Evolutionary conservation across 1,139 yeast genomes (phyloP), one percentile per base, ranked within the genome.

Genomic region (Yamadazyma sp.): DNA sequence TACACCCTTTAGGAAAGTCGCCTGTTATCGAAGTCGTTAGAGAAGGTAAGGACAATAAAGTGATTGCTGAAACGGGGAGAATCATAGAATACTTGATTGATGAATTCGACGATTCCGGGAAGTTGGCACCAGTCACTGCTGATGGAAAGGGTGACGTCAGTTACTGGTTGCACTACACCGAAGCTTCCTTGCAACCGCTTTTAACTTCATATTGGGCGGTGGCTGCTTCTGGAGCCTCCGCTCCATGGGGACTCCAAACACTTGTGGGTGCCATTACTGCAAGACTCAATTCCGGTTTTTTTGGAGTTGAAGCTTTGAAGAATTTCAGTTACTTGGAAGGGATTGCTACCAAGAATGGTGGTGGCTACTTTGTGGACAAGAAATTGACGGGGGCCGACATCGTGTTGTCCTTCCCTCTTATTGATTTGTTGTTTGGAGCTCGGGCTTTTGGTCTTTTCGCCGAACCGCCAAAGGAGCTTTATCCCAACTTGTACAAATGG

Each of bases 1-100:
- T 68, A 10, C 73, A 69, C 38, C 73, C 73, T 2, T 56, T 69
- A 34, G 75, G 75, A 3, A 69, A 66, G 41, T 62, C 72, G 1
- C 76, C 76, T 2, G 58, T 69, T 2, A 47, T 70, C 41, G 75
- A 69, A 41, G 54, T 69, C 14, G 36, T 61, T 12, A 52, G 54
- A 20, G 51, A 53, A 15, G 59, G 60, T 23, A 50, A 56, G 17
- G 39, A 49, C 28, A 33, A 37, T 2, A 40, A 39, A 29, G 48
- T 58, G 6, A 43, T 69, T 34, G 71, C 72, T 17, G 75, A 69
- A 46, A 61, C 71, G 9, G 75, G 75, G 6, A 59, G 61, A 40
- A 68, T 70, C 31, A 46, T 62, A 28, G 57, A 51, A 29, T 67
- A 66, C 42, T 49, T 70, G 36, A 42, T 68, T 27, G 46, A 50